Percentiles rank a stretch among this genome's conserved stretches.
Evolutionary conservation across 345 rosid species (phyloP).

Genomic region (Gossypium rotundifolium): DNA sequence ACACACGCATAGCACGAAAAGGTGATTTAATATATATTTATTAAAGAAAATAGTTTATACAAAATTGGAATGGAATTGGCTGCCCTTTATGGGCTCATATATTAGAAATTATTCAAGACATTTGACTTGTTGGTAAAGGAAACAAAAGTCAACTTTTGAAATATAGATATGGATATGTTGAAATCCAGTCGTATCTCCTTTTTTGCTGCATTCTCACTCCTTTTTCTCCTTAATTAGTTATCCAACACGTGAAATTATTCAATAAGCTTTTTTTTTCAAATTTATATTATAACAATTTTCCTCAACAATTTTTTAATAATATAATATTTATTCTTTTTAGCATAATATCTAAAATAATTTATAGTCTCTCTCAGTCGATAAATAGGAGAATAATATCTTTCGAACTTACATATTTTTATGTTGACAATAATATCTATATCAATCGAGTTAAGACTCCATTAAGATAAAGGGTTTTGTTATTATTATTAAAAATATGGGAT

Average conservation of each 20-base stretch:
- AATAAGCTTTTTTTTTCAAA: too few species aligned
- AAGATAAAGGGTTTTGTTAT: rapidly evolving
- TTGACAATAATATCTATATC: rapidly evolving
- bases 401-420: rapidly evolving
- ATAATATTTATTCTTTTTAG: too few species aligned
- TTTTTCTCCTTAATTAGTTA: neutral
- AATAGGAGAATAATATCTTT: too few species aligned
- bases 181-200: neutral
- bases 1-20: neutral
- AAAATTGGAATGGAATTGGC: neutral
- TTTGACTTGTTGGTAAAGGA: neutral
- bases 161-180: neutral
- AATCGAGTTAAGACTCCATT: too few species aligned
- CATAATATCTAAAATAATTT: rapidly evolving
- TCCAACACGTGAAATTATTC: too few species aligned
- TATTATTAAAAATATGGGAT: too few species aligned
- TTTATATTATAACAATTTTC: too few species aligned
- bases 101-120: neutral
- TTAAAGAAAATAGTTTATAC: too few species aligned
- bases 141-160: neutral
- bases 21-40: neutral
- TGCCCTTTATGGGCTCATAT: neutral
- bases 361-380: rapidly evolving
- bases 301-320: too few species aligned
- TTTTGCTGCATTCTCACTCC: neutral